phyloP scores from a whole-genome alignment of 2,329 filamentous ascomycete genomes.

The Fusarium sp. region DNA sequence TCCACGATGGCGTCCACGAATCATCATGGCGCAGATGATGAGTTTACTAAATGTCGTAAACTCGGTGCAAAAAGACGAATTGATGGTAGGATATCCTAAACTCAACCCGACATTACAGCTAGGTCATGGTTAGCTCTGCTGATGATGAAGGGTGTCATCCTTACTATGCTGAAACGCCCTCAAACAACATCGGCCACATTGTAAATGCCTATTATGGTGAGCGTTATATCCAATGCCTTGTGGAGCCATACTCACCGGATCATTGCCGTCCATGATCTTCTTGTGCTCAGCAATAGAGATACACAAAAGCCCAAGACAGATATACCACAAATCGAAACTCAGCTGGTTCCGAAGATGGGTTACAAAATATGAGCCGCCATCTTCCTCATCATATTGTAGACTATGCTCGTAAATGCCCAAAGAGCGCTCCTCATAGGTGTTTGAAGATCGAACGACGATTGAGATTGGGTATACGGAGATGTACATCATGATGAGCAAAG shows the following conservation, averaged over 20 bases:
- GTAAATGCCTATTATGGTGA: slow-evolving; percentile 39
- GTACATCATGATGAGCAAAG: slow-evolving; percentile 73
- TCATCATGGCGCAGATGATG: slow-evolving; percentile 52
- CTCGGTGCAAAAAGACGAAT: slow-evolving; percentile 44
- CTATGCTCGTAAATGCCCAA: slow-evolving; percentile 63
- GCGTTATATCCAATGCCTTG: not conserved
- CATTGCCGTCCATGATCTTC: slow-evolving; percentile 39
- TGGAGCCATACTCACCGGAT: slow-evolving; percentile 32
- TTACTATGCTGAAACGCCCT: slow-evolving; percentile 49
- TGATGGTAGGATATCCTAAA: slow-evolving; percentile 46
- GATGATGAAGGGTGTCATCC: not conserved
- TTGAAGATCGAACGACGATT: slow-evolving; percentile 68
- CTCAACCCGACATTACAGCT: slow-evolving; percentile 51
- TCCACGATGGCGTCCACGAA: slow-evolving; percentile 50
- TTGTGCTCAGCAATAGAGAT: slow-evolving; percentile 47
- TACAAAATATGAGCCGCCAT: slow-evolving; percentile 45
- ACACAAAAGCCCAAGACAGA: slow-evolving; percentile 51
- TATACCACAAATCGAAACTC: slow-evolving; percentile 55
- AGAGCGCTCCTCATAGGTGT: slow-evolving; percentile 70
- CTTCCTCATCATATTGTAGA: slow-evolving; percentile 41
- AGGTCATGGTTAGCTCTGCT: not conserved
- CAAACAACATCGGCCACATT: slow-evolving; percentile 48
- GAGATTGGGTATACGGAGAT: slow-evolving; percentile 70
- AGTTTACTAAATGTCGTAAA: slow-evolving; percentile 50
- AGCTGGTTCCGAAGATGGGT: slow-evolving; percentile 52